These are phyloP conservation scores for Melanomma pulvis-pyrius DNA, from an alignment of 495 filamentous ascomycete genomes.

Conservation along the genomic window DNA sequence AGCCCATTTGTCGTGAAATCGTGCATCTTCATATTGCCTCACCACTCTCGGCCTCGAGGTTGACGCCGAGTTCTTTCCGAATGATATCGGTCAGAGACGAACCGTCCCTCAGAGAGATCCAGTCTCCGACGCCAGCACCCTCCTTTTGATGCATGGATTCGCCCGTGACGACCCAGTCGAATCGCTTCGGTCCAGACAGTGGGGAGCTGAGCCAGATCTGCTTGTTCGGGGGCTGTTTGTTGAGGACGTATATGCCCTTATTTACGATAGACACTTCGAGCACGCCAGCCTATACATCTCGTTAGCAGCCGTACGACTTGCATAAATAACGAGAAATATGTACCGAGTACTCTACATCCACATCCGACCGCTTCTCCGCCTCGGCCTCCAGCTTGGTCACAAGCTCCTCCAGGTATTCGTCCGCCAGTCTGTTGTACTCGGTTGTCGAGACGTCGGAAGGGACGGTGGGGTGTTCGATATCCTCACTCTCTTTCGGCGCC, in stretches of 20 bases:
- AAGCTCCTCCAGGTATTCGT: constrained; percentile 66
- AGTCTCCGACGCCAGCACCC: constrained; percentile 67
- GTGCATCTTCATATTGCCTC: neutral
- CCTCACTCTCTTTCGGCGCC: constrained; percentile 37
- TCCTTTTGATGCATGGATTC: constrained; percentile 76
- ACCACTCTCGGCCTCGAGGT: constrained; percentile 34
- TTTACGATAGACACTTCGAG: constrained; percentile 67
- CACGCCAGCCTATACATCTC: constrained; percentile 69
- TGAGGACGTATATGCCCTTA: constrained; percentile 82
- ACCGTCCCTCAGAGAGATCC: constrained; percentile 86
- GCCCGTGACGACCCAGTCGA: constrained; percentile 75
- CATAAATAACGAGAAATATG: constrained; percentile 25
- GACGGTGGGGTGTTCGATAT: constrained; percentile 36
- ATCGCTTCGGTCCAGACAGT: constrained; percentile 87
- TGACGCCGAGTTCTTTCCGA: constrained; percentile 66
- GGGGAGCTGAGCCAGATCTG: constrained; percentile 98
- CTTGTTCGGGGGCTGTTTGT: constrained; percentile 96
- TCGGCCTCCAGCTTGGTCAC: constrained; percentile 28
- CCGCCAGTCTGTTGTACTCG: constrained; percentile 70
- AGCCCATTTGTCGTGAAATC: neutral
- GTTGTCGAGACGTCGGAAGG: constrained; percentile 72
- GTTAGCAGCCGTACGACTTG: constrained; percentile 12
- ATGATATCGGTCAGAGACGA: constrained; percentile 72
- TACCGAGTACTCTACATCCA: constrained; percentile 66
- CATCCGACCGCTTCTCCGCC: constrained; percentile 65